These are phyloP conservation scores for Heritiera littoralis DNA, from an alignment of 345 rosid genomes.

Conservation along the genomic window DNA sequence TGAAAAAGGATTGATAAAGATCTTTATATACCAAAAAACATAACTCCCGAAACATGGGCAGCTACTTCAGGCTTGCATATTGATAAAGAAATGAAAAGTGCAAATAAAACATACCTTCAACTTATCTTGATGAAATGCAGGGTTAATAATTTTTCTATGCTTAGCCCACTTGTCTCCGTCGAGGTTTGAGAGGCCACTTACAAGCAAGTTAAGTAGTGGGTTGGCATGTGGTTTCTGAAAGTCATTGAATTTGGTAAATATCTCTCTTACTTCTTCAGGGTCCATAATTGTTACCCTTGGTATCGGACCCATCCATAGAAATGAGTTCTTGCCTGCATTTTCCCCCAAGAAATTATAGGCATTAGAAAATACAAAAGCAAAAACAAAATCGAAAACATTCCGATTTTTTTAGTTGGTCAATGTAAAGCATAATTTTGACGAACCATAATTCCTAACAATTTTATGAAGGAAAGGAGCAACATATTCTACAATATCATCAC, in stretches of 20 bases:
- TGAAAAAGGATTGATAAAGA: too few species aligned
- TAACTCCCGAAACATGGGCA: too few species aligned
- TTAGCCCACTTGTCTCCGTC: constrained; percentile 54
- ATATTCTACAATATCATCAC: constrained; percentile 32
- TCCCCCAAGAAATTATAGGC: not conserved
- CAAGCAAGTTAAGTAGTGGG: constrained; percentile 33
- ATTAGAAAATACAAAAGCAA: not conserved
- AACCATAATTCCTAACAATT: constrained; percentile 41
- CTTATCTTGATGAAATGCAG: constrained; percentile 48
- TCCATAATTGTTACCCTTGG: constrained; percentile 44
- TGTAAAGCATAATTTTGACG: not conserved
- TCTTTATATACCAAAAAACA: not conserved
- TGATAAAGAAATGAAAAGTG: not conserved
- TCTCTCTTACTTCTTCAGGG: constrained; percentile 42
- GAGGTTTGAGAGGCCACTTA: constrained; percentile 40
- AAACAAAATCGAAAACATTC: not conserved
- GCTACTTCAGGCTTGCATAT: not conserved
- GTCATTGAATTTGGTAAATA: constrained; percentile 35
- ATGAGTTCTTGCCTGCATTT: constrained; percentile 40
- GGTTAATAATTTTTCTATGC: constrained; percentile 51
- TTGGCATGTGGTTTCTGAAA: constrained; percentile 34
- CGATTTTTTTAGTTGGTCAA: not conserved
- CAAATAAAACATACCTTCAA: constrained; percentile 38
- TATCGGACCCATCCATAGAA: constrained; percentile 44
- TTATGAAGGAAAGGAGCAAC: constrained; percentile 41